Conservation (phyloP, 805 yeast species). For the Wickerhamiella australiensis region DNA sequence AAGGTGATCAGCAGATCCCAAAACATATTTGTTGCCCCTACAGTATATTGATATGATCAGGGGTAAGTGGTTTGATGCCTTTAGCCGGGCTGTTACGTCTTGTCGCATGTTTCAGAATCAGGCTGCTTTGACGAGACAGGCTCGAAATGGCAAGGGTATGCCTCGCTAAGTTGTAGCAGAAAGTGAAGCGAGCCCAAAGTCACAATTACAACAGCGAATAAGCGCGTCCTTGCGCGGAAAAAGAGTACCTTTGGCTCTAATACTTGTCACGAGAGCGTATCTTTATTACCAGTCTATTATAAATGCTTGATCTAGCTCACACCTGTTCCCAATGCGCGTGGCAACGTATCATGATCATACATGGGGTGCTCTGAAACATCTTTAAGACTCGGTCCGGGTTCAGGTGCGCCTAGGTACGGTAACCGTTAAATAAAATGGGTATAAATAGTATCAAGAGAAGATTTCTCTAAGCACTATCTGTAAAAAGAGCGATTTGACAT, state of each 20-base stretch:
- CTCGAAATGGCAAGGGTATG: not conserved
- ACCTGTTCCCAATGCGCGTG: too few relatives aligned
- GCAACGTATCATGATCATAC: not conserved
- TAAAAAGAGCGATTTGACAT: too few relatives aligned
- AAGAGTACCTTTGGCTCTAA: too few relatives aligned
- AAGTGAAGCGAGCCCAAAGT: not conserved
- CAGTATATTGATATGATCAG: not conserved
- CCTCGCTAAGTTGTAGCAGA: not conserved
- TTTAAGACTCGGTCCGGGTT: conserved; percentile 3
- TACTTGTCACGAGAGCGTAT: too few relatives aligned
- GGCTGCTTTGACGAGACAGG: not conserved
- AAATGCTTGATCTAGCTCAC: too few relatives aligned
- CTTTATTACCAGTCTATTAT: too few relatives aligned
- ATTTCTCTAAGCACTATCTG: too few relatives aligned
- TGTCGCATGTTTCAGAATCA: not conserved
- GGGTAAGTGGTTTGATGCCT: not conserved
- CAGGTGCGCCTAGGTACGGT: not conserved
- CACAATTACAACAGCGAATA: not conserved
- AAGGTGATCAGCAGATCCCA: not conserved
- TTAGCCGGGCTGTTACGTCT: not conserved
- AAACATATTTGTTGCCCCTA: not conserved
- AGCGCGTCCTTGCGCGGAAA: not conserved
- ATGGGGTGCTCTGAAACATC: not conserved
- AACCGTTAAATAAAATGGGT: too few relatives aligned
- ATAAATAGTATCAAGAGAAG: too few relatives aligned